A percentile compares a stretch with the other conserved stretches of the same genome.
These are phyloP conservation scores for Sclerospora graminicola DNA, from an alignment of 352 stramenopile species.

Conservation along the genomic window DNA sequence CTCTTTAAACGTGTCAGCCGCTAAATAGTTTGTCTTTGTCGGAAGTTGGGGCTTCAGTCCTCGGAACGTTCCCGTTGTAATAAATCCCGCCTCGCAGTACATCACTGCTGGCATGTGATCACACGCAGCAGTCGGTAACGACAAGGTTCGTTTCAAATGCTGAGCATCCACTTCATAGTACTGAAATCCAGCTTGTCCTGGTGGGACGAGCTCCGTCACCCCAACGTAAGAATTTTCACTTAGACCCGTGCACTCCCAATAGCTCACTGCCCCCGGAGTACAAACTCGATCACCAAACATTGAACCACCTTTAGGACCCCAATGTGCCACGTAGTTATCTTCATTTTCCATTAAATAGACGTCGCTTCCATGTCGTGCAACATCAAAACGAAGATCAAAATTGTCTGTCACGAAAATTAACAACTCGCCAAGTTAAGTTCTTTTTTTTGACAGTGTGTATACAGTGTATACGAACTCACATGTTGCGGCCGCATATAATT, in stretches of 20 bases:
- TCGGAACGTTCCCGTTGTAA: slow-evolving; percentile 58
- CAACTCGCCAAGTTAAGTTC: no score
- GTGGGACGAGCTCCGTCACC: slow-evolving; percentile 26
- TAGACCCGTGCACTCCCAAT: slow-evolving; percentile 59
- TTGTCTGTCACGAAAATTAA: no score
- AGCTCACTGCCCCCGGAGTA: slow-evolving; percentile 31
- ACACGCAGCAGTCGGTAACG: slow-evolving; percentile 38
- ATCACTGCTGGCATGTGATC: slow-evolving; percentile 67
- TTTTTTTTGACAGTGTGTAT: no score
- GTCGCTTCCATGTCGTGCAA: slow-evolving; percentile 23
- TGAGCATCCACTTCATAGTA: slow-evolving; percentile 33
- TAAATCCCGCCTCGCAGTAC: slow-evolving; percentile 56
- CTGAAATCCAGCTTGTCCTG: slow-evolving; percentile 22
- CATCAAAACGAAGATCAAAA: slow-evolving; percentile 44
- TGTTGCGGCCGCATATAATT: slow-evolving; percentile 35
- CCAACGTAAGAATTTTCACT: slow-evolving; percentile 53
- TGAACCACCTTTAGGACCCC: slow-evolving; percentile 28
- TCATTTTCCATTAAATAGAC: slow-evolving; percentile 23
- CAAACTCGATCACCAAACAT: slow-evolving; percentile 45
- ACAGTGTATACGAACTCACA: slow-evolving; percentile 30
- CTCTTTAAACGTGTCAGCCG: slow-evolving; percentile 35
- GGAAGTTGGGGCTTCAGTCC: slow-evolving; percentile 39
- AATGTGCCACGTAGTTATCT: slow-evolving; percentile 32
- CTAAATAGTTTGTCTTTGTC: slow-evolving; percentile 28
- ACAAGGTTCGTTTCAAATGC: slow-evolving; percentile 33